Evolutionary conservation across 2,329 filamentous ascomycete genomes (phyloP), one percentile per base, ranked within the genome.

Genomic region (Calcarisporium arbuscula): DNA sequence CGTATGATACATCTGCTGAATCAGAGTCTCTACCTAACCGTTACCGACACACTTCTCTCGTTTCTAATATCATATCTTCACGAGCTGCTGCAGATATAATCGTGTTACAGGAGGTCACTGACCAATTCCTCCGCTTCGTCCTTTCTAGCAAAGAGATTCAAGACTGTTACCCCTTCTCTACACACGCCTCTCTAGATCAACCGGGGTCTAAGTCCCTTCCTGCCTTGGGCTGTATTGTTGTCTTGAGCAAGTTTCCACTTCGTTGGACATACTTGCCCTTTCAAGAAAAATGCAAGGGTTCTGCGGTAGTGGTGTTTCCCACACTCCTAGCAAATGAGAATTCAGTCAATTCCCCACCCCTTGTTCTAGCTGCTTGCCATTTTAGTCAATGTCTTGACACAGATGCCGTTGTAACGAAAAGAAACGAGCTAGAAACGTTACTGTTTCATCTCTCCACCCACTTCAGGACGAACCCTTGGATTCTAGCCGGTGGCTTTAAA

Each of bases 401-500:
- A 2, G 72, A 82, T 34, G 68, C 67, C 5, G 67, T 75, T 3
- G 65, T 82, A 5, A 60, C 64, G 3, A 82, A 80, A 51, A 71
- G 67, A 42, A 54, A 58, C 1, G 77, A 83, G 44, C 50, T 82
- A 11, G 63, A 68, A 29, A 62, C 54, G 15, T 49, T 83, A 2
- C 47, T 72, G 3, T 51, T 51, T 7, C 55, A 77, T 47, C 44
- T 82, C 12, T 49, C 53, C 1, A 44, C 41, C 2, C 45, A 54
- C 0, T 69, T 74, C 30, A 42, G 56, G 2, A 35, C 53, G 0
- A 63, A 68, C 23, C 64, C 73, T 5, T 76, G 70, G 61, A 58
- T 82, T 5, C 45, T 84, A 15, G 71, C 72, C 0, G 80, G 80
- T 4, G 77, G 82, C 48, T 78, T 82, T 50, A 83, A 83, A 45